These are phyloP conservation scores for Synchytrium microbalum DNA, from an alignment of 371 early-diverging fungal genomes.

Conservation along the genomic window DNA sequence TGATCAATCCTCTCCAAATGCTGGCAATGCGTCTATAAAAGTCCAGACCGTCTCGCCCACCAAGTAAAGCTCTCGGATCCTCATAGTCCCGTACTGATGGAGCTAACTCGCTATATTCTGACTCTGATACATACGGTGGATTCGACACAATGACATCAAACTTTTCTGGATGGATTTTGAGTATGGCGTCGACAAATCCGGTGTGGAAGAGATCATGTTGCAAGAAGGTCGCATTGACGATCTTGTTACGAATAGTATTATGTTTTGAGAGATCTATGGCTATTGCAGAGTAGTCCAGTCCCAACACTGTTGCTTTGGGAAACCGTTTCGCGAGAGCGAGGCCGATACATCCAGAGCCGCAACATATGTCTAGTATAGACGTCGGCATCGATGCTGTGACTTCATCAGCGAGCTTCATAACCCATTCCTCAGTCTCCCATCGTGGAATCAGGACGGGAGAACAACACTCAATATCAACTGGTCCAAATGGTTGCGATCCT, in stretches of 20 bases:
- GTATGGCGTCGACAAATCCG: conserved; percentile 8
- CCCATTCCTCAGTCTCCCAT: conserved; percentile 94
- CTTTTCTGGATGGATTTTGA: not conserved
- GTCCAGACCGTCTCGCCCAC: conserved; percentile 49
- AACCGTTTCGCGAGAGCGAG: conserved; percentile 65
- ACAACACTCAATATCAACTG: conserved; percentile 28
- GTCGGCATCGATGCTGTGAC: not conserved
- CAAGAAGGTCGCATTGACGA: conserved; percentile 11
- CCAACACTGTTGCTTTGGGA: conserved; percentile 34
- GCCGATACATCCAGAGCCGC: conserved; percentile 83
- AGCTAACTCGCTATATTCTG: conserved; percentile 58
- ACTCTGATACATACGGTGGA: conserved; percentile 81
- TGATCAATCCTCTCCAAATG: conserved; percentile 6
- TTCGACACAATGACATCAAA: conserved; percentile 74
- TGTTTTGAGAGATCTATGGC: conserved; percentile 45
- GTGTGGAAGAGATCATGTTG: conserved; percentile 44
- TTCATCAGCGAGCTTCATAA: conserved; percentile 24
- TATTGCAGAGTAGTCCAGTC: conserved; percentile 40
- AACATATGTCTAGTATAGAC: conserved; percentile 72
- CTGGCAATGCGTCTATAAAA: conserved; percentile 56
- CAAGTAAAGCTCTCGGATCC: conserved; percentile 69
- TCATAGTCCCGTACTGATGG: conserved; percentile 78
- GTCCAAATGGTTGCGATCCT: not conserved
- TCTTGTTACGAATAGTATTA: conserved; percentile 29
- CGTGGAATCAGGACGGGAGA: conserved; percentile 71